A percentile compares a stretch with the other conserved stretches of the same genome.
Conservation (phyloP, 106 monocot genomes). For the Gastrodia elata region DNA sequence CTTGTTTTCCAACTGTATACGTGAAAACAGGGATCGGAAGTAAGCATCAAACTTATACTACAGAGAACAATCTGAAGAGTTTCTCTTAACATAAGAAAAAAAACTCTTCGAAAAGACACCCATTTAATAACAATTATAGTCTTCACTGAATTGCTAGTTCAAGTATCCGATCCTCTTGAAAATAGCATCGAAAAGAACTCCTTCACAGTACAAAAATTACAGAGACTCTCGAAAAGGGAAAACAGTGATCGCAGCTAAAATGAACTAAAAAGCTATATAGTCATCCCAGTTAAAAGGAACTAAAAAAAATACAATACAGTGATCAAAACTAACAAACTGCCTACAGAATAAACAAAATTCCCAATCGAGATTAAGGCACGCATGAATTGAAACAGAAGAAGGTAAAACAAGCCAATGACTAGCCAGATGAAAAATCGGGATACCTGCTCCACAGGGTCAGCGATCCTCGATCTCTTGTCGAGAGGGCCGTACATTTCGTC, state of each 20-base stretch:
- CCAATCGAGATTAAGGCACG: not conserved
- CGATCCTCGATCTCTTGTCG: constrained; percentile 32
- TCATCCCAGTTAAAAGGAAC: not conserved
- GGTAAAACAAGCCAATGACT: not conserved
- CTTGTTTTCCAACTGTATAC: constrained; percentile 14
- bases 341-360: not conserved
- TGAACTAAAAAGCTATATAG: not conserved
- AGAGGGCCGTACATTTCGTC: constrained; percentile 58
- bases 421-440: not conserved
- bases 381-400: not conserved
- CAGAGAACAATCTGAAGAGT: not conserved
- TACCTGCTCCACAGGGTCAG: constrained; percentile 16
- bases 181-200: not conserved
- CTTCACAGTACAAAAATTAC: not conserved
- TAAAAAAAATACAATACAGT: not conserved
- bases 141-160: not conserved
- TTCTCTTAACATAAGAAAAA: not conserved
- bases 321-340: not conserved
- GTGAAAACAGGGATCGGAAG: not conserved
- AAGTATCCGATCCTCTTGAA: not conserved
- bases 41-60: not conserved
- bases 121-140: not conserved
- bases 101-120: not conserved
- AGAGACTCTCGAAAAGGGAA: not conserved
- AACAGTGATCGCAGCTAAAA: not conserved